phyloP scores from a whole-genome alignment of 148 eudicot genomes.

The Fagopyrum homotropicum region DNA sequence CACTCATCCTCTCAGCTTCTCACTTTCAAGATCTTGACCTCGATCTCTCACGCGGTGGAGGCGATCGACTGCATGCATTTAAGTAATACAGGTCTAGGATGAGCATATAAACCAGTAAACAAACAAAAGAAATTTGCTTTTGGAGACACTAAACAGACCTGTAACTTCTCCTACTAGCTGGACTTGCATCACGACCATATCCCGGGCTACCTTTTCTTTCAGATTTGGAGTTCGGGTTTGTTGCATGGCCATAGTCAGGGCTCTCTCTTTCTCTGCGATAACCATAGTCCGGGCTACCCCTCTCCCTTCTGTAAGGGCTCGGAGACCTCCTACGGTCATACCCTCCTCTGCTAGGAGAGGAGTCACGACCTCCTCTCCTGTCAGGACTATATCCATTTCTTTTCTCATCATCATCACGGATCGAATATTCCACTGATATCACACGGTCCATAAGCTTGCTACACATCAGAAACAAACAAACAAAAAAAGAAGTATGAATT shows the following conservation, averaged over 20 bases:
- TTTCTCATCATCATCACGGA: conserved; percentile 60
- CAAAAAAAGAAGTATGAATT: background rate
- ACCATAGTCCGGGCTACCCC: conserved; percentile 46
- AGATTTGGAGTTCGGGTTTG: conserved; percentile 27
- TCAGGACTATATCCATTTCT: conserved; percentile 40
- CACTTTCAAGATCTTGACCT: conserved; percentile 1
- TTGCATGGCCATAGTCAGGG: conserved; percentile 70
- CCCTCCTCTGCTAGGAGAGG: conserved; percentile 27
- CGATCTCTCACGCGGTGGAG: conserved; percentile 11
- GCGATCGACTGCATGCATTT: conserved; percentile 3
- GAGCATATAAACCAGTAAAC: background rate
- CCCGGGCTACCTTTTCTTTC: conserved; percentile 41
- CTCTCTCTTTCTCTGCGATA: conserved; percentile 37
- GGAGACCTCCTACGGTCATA: conserved; percentile 32
- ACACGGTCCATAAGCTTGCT: conserved; percentile 76
- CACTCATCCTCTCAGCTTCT: background rate
- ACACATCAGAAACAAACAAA: conserved; percentile 6
- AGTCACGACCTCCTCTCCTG: conserved; percentile 42
- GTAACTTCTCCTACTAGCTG: conserved; percentile 35
- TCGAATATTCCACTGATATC: conserved; percentile 76
- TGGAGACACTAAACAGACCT: conserved; percentile 8
- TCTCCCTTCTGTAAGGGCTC: conserved; percentile 39
- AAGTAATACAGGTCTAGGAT: background rate
- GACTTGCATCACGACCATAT: conserved; percentile 46
- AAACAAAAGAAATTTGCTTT: background rate